A percentile compares a stretch with the other conserved stretches of the same genome.
These are phyloP conservation scores for Urostyla sp. DNA, from an alignment of 73 alveolate species.

Conservation along the genomic window DNA sequence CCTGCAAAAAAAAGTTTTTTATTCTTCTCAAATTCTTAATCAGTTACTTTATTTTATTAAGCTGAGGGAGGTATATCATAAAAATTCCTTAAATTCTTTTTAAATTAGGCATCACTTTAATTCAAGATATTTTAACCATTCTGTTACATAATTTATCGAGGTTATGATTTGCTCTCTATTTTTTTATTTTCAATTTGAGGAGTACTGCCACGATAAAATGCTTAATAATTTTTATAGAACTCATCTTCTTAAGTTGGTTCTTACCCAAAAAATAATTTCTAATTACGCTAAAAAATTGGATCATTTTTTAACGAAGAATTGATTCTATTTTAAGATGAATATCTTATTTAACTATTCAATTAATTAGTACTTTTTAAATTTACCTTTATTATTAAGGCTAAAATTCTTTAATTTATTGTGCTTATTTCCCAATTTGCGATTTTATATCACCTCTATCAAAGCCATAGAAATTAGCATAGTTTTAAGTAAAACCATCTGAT, in stretches of 20 bases:
- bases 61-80: conserved; percentile 34
- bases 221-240: too few relatives aligned
- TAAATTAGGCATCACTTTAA: too few relatives aligned
- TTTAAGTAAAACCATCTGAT: conserved; percentile 38
- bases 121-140: background rate
- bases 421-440: background rate
- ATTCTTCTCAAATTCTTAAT: conserved; percentile 18
- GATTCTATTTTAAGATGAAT: background rate
- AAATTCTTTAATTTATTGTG: background rate
- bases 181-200: background rate
- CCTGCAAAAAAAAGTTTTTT: conserved; percentile 24
- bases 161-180: background rate
- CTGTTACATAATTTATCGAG: background rate
- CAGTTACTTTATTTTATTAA: conserved; percentile 1
- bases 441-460: conserved; percentile 3
- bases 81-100: conserved; percentile 29
- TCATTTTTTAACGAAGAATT: conserved; percentile 1
- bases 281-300: too few relatives aligned
- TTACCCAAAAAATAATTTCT: too few relatives aligned
- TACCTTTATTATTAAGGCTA: background rate
- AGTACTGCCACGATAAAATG: too few relatives aligned
- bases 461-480: conserved; percentile 45
- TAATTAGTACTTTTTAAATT: conserved; percentile 2
- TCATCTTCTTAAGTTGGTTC: too few relatives aligned
- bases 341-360: background rate